A percentile compares a stretch with the other conserved stretches of the same genome.
phyloP scores from a whole-genome alignment of 148 eudicot genomes.

The Arctostaphylos glauca region DNA sequence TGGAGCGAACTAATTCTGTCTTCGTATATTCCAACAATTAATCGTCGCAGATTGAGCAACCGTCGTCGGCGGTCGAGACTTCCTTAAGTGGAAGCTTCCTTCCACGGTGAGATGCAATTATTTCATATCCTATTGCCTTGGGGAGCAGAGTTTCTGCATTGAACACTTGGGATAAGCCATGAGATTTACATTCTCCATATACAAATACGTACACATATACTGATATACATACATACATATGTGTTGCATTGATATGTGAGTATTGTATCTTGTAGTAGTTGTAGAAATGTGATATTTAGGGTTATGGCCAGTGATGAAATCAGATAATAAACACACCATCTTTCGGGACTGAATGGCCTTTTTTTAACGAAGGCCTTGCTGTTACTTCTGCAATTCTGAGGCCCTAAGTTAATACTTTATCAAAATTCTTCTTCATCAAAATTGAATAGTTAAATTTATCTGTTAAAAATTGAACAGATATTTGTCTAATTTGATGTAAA shows the following conservation, averaged over 20 bases:
- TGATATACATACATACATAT: neutral
- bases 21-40: constrained; percentile 28
- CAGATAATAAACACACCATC: constrained; percentile 28
- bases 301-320: constrained; percentile 31
- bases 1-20: constrained; percentile 23
- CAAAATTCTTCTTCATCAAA: no score
- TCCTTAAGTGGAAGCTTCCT: constrained; percentile 16
- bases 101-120: constrained; percentile 13
- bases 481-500: neutral
- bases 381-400: constrained; percentile 50
- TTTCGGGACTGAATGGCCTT: constrained; percentile 44
- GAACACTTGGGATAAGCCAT: constrained; percentile 48
- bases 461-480: no score
- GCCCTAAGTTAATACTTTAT: no score
- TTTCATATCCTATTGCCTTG: constrained; percentile 56
- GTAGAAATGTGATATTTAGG: neutral
- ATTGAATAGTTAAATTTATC: no score
- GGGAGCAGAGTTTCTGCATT: constrained; percentile 39
- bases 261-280: no score
- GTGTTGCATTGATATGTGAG: no score
- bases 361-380: constrained; percentile 23
- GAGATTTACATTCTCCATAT: constrained; percentile 33
- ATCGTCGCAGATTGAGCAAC: constrained; percentile 29
- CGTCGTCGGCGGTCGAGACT: constrained; percentile 21
- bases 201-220: neutral